Base-by-base conservation (phyloP, 768 basidiomycete species). In the Butyriboletus loyo region DNA sequence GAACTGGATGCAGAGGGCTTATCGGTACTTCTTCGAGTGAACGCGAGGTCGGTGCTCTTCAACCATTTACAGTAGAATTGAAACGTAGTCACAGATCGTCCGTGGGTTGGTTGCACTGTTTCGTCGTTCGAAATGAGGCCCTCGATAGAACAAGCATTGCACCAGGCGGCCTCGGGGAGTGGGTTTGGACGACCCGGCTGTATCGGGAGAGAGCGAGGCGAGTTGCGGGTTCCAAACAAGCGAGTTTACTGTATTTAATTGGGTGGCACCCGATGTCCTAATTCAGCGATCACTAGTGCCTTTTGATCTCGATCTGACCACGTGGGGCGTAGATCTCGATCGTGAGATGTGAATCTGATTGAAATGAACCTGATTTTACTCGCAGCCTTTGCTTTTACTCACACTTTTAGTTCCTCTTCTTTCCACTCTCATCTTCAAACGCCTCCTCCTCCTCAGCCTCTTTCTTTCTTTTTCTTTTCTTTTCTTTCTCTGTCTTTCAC, bases 291-390 rank as follows among this genome's bases (percentile, higher is more conserved):
- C 46, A 44, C 25, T 19, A 19, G 54, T 52, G 47, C 45, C 56
- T 44, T 50, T 42, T 55, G 61, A 66, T 66, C 65, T 67, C 64
- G 66, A 66, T 67, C 66, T 54, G 19, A 21, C 58, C 66, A 66
- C 66, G 66, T 66, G 66, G 66, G 11, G 35, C 0, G 49, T 0
- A 55, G 65, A 66, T 66, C 65, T 67, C 65, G 65, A 66, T 66
- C 65, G 56, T 65, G 57, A 61, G 65, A 66, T 67, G 63, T 50
- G 66, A 61, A 68, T 67, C 64, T 63, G 57, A 66, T 66, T 64
- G 62, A 66, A 68, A 67, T 68, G 66, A 64, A 57, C 59, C 64
- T 68, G 65, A 67, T 56, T 66, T 64, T 62, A 62, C 58, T 36
- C 51, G 53, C 46, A 51, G 27, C 48, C 55, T 60, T 65, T 60